Evolutionary conservation across 108 stramenopile genomes (phyloP), one percentile per base, ranked within the genome.

Genomic region (Skeletonema menzelii): DNA sequence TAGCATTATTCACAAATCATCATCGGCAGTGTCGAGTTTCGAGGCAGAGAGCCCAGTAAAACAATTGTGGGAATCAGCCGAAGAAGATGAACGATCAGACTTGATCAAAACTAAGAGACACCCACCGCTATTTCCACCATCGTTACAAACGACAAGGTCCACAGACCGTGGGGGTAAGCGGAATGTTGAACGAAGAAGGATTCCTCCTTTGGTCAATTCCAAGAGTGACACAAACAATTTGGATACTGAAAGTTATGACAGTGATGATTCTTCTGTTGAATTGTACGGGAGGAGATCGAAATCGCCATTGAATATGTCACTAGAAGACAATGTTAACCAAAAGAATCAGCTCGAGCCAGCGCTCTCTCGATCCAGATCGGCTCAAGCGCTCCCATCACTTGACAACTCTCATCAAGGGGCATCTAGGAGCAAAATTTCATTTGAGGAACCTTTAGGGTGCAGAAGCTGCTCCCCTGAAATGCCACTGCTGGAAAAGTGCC

Each of bases 231-330:
- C 19, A 10, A 22, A 53, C 4, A 7, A 10, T n/a, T n/a, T 42
- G 14, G 15, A 15, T n/a, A 4, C 40, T n/a, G 40, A 42, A 42
- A 67, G 34, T 57, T 62, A 35, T 19, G 70, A 79, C 47, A 79
- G 77, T 67, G 77, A 79, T 30, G 77, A 79, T 53, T 72, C 70
- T 37, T 79, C 77, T 17, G 38, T 72, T 17, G 70, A 72, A 31
- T 47, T 70, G 66, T 72, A 72, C 59, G 69, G 69, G 17, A 37
- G 77, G 62, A 70, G 63, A 46, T 47, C 49, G 1, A 70, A 68
- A 46, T 47, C 49, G 0, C 53, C 62, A 34, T 19, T 47, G 27
- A 32, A 65, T 27, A 42, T 47, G 10, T 37, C 67, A 34, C 3
- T 4, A 35, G 34, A 30, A n/a, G 34, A 68, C 34, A 56, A 6